phyloP scores from a whole-genome alignment of 2,329 filamentous ascomycete genomes.

The Pseudogymnoascus sp. region DNA sequence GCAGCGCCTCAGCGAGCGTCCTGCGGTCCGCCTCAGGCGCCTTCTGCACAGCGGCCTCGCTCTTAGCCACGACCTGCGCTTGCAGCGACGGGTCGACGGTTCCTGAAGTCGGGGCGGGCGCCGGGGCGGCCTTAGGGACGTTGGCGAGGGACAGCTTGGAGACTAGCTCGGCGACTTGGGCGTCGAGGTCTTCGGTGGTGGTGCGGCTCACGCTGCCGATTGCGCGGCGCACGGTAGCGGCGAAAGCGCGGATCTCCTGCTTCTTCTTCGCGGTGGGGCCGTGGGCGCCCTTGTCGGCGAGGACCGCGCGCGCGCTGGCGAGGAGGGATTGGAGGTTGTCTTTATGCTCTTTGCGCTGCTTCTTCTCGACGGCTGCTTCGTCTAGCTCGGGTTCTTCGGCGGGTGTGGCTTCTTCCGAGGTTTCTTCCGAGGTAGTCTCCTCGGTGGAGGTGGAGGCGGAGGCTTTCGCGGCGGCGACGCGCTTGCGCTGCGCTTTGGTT shows the following conservation, averaged over 20 bases:
- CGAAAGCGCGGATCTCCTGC: slow-evolving; percentile 66
- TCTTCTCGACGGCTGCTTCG: slow-evolving; percentile 35
- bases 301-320: slow-evolving; percentile 51
- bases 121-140: slow-evolving; percentile 18
- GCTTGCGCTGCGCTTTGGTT: slow-evolving; percentile 14
- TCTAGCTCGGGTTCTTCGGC: slow-evolving; percentile 10
- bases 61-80: slow-evolving; percentile 12
- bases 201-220: slow-evolving; percentile 33
- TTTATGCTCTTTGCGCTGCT: slow-evolving; percentile 29
- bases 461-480: slow-evolving; percentile 12
- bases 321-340: slow-evolving; percentile 43
- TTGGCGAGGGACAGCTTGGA: slow-evolving; percentile 36
- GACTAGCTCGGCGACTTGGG: slow-evolving; percentile 47
- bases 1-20: slow-evolving; percentile 14
- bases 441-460: slow-evolving; percentile 23
- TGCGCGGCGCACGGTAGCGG: slow-evolving; percentile 38
- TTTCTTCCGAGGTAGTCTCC: slow-evolving; percentile 16
- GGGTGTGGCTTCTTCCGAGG: slow-evolving; percentile 8
- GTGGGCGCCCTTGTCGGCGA: slow-evolving; percentile 42
- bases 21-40: slow-evolving; percentile 19
- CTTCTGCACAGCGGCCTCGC: slow-evolving; percentile 13
- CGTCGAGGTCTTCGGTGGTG: slow-evolving; percentile 41
- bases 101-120: slow-evolving; percentile 12
- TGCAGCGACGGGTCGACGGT: slow-evolving; percentile 21
- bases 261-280: slow-evolving; percentile 63